Evolutionary conservation across 2,329 filamentous ascomycete genomes (phyloP).

Genomic region (Moelleriella libera): DNA sequence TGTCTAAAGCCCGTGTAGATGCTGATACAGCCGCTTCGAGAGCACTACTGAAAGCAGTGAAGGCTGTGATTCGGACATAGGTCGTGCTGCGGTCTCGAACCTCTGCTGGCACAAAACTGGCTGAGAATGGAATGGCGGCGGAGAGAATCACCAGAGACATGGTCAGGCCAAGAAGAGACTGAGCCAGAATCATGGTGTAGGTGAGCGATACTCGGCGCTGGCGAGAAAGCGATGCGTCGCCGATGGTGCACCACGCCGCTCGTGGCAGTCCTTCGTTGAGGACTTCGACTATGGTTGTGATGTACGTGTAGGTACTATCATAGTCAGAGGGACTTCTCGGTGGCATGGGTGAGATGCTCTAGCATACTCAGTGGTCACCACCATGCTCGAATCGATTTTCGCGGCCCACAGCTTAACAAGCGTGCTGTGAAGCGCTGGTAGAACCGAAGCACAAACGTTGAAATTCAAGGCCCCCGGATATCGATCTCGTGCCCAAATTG

Average conservation of each 20-base stretch:
- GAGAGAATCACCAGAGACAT: conserved; percentile 45
- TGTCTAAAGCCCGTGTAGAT: conserved; percentile 50
- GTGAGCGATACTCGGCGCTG: conserved; percentile 41
- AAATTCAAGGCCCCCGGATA: conserved; percentile 46
- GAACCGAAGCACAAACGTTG: conserved; percentile 46
- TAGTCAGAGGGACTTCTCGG: background rate
- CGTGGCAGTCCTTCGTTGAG: conserved; percentile 60
- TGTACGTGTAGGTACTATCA: conserved; percentile 48
- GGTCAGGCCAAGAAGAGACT: conserved; percentile 39
- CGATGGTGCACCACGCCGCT: conserved; percentile 54
- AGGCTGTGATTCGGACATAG: conserved; percentile 51
- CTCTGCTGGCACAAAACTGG: conserved; percentile 47
- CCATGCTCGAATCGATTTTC: conserved; percentile 42
- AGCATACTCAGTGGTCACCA: conserved; percentile 17
- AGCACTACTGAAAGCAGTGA: conserved; percentile 46
- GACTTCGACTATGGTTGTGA: conserved; percentile 50
- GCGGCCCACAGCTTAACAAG: conserved; percentile 60
- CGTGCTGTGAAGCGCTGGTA: conserved; percentile 54
- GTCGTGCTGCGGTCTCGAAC: conserved; percentile 41
- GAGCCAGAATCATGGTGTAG: conserved; percentile 49
- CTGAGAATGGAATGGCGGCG: conserved; percentile 39
- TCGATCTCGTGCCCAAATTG: conserved; percentile 5
- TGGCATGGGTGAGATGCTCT: background rate
- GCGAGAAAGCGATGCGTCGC: conserved; percentile 42
- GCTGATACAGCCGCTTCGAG: conserved; percentile 48